phyloP scores from a whole-genome alignment of 164 flowering plant genomes.

The Nymphaea thermarum region DNA sequence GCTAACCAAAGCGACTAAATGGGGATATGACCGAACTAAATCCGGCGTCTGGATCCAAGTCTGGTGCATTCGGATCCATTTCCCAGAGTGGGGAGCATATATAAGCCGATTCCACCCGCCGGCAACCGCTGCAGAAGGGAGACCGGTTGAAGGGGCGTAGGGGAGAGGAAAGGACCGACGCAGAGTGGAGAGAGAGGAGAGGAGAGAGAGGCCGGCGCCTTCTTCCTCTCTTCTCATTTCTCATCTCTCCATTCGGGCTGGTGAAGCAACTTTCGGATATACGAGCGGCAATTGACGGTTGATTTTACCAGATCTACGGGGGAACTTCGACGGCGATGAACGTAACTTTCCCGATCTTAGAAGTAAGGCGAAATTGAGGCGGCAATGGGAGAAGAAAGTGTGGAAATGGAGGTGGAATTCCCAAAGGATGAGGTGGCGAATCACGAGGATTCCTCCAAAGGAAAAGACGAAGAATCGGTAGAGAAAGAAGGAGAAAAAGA shows the following conservation, averaged over 20 bases:
- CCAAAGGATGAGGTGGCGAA: neutral
- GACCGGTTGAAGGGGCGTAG: too few relatives aligned
- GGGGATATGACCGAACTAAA: too few relatives aligned
- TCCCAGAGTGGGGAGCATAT: too few relatives aligned
- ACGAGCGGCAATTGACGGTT: neutral
- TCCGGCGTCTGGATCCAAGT: too few relatives aligned
- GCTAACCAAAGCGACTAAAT: too few relatives aligned
- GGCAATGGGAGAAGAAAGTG: neutral
- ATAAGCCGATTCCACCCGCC: too few relatives aligned
- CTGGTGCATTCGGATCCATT: too few relatives aligned
- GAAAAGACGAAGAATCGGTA: neutral
- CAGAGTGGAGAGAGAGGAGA: neutral
- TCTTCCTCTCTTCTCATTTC: neutral
- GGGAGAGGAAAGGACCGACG: too few relatives aligned
- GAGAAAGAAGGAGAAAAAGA: neutral
- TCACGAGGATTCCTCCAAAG: neutral
- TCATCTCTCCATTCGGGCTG: neutral
- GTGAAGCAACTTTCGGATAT: neutral
- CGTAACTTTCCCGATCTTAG: neutral
- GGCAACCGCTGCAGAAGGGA: too few relatives aligned
- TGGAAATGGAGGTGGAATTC: neutral
- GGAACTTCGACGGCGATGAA: neutral
- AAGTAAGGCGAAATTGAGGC: neutral
- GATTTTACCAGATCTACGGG: neutral
- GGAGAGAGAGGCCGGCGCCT: neutral